Conservation (phyloP, 1,139 yeast species). For the Nadsonia commutata region DNA sequence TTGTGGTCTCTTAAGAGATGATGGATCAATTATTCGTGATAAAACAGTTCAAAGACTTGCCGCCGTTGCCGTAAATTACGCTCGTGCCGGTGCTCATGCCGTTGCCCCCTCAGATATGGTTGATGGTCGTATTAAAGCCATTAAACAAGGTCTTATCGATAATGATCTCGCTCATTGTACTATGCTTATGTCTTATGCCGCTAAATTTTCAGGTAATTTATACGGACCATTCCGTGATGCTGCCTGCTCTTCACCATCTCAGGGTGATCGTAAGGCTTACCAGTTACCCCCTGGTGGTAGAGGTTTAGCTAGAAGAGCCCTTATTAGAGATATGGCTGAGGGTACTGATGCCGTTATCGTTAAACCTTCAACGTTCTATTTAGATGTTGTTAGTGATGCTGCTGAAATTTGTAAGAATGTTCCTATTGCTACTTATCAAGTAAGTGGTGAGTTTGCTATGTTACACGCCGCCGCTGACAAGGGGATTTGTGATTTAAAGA, state of each 20-base stretch:
- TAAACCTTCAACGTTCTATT: conserved; percentile 92
- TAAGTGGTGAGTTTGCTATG: conserved; percentile 97
- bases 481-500: conserved; percentile 77
- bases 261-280: conserved; percentile 85
- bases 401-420: conserved; percentile 65
- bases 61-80: conserved; percentile 90
- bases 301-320: conserved; percentile 88
- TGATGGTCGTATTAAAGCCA: conserved; percentile 85
- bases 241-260: conserved; percentile 80
- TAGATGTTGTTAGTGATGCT: conserved; percentile 84
- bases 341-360: conserved; percentile 95
- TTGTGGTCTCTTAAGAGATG: conserved; percentile 80
- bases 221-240: conserved; percentile 98
- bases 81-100: conserved; percentile 86
- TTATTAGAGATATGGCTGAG: conserved; percentile 70
- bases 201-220: conserved; percentile 79
- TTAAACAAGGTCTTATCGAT: conserved; percentile 68
- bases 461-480: conserved; percentile 96
- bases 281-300: conserved; percentile 89
- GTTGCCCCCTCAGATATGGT: conserved; percentile 98
- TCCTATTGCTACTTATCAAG: conserved; percentile 93
- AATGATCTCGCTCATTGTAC: conserved; percentile 81
- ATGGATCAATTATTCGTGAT: conserved; percentile 70
- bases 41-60: conserved; percentile 70
- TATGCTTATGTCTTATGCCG: conserved; percentile 85